Conservation (phyloP, 257 asterid species). For the Datura wrightii region DNA sequence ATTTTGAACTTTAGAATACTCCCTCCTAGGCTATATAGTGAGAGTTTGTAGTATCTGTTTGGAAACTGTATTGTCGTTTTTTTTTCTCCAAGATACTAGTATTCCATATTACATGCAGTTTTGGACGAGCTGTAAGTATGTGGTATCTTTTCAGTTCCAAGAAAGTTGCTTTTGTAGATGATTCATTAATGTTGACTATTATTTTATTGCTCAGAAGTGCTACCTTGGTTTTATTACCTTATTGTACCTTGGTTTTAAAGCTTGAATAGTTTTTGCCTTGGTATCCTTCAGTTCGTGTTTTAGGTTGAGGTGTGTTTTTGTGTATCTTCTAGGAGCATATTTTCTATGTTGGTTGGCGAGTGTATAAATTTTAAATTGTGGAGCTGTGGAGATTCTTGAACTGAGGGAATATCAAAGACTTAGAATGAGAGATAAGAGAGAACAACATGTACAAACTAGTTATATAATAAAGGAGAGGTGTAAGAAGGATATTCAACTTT, state of each 20-base stretch:
- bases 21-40: conserved; percentile 18
- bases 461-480: not conserved
- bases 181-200: not conserved
- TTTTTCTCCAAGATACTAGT: not conserved
- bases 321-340: not conserved
- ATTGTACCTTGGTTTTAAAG: not conserved
- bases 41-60: not conserved
- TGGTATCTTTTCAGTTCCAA: not conserved
- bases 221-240: not conserved
- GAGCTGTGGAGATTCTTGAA: not conserved
- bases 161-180: not conserved
- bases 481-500: not conserved
- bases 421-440: conserved; percentile 18
- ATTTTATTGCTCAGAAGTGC: not conserved
- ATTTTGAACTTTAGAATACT: not conserved
- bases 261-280: not conserved
- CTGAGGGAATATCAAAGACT: not conserved
- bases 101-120: not conserved
- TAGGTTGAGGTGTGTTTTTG: not conserved
- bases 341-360: not conserved
- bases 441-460: not conserved
- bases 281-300: not conserved
- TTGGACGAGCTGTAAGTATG: not conserved
- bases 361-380: not conserved
- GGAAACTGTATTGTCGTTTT: not conserved